Conservation (phyloP, 2,329 filamentous ascomycete species). For the Xylariales sp. region DNA sequence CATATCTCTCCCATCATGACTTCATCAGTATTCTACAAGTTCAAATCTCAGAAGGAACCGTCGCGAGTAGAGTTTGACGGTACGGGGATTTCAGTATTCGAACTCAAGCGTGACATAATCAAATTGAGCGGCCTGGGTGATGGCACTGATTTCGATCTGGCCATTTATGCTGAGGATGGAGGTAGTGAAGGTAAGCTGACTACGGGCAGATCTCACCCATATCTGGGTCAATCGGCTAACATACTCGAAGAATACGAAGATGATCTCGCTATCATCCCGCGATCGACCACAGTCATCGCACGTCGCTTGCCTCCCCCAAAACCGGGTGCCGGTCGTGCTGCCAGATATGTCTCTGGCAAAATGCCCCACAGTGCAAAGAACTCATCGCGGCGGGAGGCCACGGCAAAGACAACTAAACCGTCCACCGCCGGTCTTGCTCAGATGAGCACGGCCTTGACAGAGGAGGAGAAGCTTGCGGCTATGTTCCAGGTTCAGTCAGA, state of each 20-base stretch:
- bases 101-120: slow-evolving; percentile 98
- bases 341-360: slow-evolving; percentile 93
- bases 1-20: slow-evolving; percentile 64
- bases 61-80: slow-evolving; percentile 95
- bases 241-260: slow-evolving; percentile 77
- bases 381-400: slow-evolving; percentile 60
- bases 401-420: slow-evolving; percentile 55
- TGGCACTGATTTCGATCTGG: slow-evolving; percentile 92
- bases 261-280: slow-evolving; percentile 94
- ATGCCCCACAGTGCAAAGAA: slow-evolving; percentile 88
- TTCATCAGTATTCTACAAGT: slow-evolving; percentile 99
- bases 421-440: slow-evolving; percentile 55
- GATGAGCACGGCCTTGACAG: slow-evolving; percentile 77
- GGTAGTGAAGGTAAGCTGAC: slow-evolving; percentile 74
- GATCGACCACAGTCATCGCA: slow-evolving; percentile 90
- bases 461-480: slow-evolving; percentile 89
- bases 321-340: slow-evolving; percentile 82
- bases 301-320: slow-evolving; percentile 79
- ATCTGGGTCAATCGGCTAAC: slow-evolving; percentile 14
- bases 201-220: too few species aligned
- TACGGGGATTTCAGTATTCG: slow-evolving; percentile 96
- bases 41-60: slow-evolving; percentile 97
- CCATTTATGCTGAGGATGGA: slow-evolving; percentile 91
- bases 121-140: slow-evolving; percentile 88
- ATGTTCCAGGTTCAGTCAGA: slow-evolving; percentile 88